A percentile compares a stretch with the other conserved stretches of the same genome.
These are phyloP conservation scores for Tribonema minus DNA, from an alignment of 108 stramenopile species.

Conservation along the genomic window DNA sequence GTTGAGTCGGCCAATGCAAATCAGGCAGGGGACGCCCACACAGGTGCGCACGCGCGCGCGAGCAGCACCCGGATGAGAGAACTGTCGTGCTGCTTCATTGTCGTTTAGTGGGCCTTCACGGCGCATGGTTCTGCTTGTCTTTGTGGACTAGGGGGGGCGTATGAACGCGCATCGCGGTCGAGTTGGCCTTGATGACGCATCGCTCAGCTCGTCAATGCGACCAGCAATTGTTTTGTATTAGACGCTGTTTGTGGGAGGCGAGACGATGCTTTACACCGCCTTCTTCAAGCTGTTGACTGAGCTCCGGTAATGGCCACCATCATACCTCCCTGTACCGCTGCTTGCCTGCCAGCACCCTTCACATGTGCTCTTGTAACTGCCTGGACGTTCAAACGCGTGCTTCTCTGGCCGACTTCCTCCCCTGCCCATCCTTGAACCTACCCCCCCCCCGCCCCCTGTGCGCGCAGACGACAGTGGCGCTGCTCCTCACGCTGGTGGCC, in stretches of 20 bases:
- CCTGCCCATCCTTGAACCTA: too few relatives aligned
- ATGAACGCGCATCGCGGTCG: not conserved
- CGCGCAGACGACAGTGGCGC: conserved; percentile 2
- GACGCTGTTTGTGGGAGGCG: too few relatives aligned
- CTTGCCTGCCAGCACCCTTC: not conserved
- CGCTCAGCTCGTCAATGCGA: not conserved
- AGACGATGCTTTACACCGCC: too few relatives aligned
- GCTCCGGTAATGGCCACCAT: too few relatives aligned
- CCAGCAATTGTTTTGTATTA: not conserved
- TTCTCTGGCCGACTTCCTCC: too few relatives aligned
- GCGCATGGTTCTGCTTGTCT: not conserved
- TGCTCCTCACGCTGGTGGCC: conserved; percentile 32
- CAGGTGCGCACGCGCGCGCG: not conserved
- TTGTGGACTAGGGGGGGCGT: not conserved
- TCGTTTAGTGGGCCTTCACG: not conserved
- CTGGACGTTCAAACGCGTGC: not conserved
- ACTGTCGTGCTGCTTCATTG: not conserved
- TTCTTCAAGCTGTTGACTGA: too few relatives aligned
- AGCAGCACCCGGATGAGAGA: not conserved
- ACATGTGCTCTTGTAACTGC: not conserved
- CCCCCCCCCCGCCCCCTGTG: too few relatives aligned
- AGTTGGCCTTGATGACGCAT: not conserved
- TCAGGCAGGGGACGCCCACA: conserved; percentile 24
- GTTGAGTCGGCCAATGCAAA: conserved; percentile 16
- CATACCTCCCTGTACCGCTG: not conserved